Evolutionary conservation across 169 alveolate species (phyloP).

Genomic region (Condylostoma magnum): DNA sequence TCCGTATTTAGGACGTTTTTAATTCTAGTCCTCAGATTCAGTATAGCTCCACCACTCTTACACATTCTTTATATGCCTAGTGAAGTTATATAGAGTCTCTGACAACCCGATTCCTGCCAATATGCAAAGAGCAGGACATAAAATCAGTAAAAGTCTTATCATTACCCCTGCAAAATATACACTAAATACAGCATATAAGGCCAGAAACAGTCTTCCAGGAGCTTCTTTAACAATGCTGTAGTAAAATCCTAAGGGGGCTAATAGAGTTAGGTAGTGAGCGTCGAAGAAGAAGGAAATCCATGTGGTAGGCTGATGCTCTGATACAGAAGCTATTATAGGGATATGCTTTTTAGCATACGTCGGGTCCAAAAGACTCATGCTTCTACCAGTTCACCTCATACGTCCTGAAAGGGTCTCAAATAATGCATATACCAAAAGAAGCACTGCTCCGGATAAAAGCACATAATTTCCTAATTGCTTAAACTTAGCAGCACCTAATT

Average conservation of each 20-base stretch:
- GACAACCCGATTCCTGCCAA: conserved; percentile 94
- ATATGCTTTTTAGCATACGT: conserved; percentile 94
- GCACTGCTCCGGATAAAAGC: conserved; percentile 47
- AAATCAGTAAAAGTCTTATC: conserved; percentile 95
- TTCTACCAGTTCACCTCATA: conserved; percentile 94
- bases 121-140: conserved; percentile 92
- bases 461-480: conserved; percentile 50
- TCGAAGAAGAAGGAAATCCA: conserved; percentile 93
- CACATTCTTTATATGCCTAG: background rate
- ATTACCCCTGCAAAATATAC: conserved; percentile 95
- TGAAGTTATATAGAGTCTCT: conserved; percentile 68
- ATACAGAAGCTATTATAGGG: conserved; percentile 98
- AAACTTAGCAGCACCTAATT: conserved; percentile 57
- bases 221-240: conserved; percentile 78
- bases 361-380: conserved; percentile 95
- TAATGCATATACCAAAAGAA: background rate
- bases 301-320: conserved; percentile 99
- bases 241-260: conserved; percentile 86
- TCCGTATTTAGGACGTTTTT: conserved; percentile 25
- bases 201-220: conserved; percentile 88
- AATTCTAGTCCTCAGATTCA: background rate
- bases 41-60: conserved; percentile 7
- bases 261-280: conserved; percentile 77
- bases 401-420: conserved; percentile 70
- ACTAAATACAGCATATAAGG: conserved; percentile 91